Evolutionary conservation across 208 protist species (phyloP).

Genomic region (Leishmania major): DNA sequence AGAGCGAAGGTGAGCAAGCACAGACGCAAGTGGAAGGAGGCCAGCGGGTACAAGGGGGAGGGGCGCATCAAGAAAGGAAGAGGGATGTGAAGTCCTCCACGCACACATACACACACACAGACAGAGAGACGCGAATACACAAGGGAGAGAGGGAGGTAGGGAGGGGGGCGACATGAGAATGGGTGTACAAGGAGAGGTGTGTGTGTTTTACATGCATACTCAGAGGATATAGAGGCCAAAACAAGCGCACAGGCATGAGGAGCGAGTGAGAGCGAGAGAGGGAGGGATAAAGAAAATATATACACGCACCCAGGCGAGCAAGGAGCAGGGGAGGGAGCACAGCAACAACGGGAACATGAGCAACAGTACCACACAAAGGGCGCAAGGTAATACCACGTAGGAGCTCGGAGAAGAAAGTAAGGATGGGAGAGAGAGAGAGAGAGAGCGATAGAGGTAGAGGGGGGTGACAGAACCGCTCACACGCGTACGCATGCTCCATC

Average conservation of each 20-base stretch:
- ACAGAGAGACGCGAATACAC: background rate
- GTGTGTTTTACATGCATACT: background rate
- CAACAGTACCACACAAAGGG: background rate
- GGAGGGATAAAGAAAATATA: background rate
- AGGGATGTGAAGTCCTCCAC: background rate
- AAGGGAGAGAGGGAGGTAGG: background rate
- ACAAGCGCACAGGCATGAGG: background rate
- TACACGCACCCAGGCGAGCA: background rate
- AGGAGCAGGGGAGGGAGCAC: background rate
- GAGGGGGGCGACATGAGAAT: background rate
- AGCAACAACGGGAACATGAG: constrained; percentile 3
- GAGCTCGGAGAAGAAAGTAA: background rate
- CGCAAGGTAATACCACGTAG: background rate
- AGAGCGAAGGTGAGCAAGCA: background rate
- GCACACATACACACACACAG: background rate
- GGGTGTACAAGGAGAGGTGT: background rate
- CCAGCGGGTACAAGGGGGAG: background rate
- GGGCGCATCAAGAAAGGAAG: background rate
- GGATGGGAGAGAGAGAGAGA: background rate
- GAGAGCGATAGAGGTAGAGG: background rate
- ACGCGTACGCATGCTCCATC: background rate
- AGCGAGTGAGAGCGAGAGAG: background rate
- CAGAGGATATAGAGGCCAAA: background rate
- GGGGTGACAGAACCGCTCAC: background rate
- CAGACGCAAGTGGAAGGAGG: background rate